Evolutionary conservation across 345 rosid genomes (phyloP).

Genomic region (Salix dunnii): DNA sequence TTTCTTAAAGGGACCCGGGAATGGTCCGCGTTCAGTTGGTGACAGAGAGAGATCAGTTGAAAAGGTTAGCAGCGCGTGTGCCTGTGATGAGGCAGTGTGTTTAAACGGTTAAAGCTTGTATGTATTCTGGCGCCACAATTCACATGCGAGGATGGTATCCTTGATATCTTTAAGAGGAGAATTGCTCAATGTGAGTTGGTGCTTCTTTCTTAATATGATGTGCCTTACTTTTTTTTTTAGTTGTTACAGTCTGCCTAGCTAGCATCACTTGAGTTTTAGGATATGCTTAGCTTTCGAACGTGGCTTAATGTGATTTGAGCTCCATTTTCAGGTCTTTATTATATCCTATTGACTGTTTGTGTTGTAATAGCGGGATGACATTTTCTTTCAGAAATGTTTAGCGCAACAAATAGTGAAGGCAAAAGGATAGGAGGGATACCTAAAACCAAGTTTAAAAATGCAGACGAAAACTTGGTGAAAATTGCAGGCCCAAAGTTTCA

Average conservation of each 20-base stretch:
- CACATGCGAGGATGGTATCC: background rate
- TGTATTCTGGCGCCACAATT: background rate
- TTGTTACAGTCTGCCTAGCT: background rate
- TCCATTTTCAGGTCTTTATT: background rate
- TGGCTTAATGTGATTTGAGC: background rate
- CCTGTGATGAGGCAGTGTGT: background rate
- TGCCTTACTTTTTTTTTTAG: background rate
- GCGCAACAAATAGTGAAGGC: background rate
- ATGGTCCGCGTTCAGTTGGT: constrained; percentile 4
- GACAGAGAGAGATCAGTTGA: constrained; percentile 23
- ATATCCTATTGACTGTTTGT: background rate
- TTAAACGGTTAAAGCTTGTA: background rate
- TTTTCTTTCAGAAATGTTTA: background rate
- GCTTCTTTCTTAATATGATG: background rate
- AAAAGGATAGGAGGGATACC: no score
- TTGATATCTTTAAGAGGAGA: no score
- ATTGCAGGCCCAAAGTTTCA: no score
- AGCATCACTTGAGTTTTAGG: background rate
- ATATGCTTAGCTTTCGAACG: background rate
- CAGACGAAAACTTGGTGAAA: background rate
- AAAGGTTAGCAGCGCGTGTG: background rate
- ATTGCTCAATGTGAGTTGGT: no score
- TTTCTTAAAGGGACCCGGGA: background rate
- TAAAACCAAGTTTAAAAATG: background rate
- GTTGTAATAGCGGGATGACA: background rate